phyloP scores from a whole-genome alignment of 2,329 filamentous ascomycete genomes.

The Blastomyces percursus region DNA sequence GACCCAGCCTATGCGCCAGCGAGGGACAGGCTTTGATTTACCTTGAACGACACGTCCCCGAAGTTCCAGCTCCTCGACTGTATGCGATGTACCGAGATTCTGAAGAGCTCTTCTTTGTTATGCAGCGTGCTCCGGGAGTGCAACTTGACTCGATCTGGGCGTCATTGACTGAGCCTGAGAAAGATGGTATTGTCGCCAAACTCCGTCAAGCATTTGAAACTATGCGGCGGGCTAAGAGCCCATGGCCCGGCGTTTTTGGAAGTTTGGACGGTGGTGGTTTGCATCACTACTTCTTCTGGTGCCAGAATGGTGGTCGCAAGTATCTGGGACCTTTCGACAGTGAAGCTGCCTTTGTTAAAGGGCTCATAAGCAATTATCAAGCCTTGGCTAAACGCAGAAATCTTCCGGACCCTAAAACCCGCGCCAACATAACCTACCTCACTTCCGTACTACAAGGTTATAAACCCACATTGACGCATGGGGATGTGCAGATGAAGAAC shows the following conservation, averaged over 20 bases:
- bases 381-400: constrained; percentile 14
- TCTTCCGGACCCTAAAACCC: constrained; percentile 18
- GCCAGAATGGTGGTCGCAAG: neutral
- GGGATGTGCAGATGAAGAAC: constrained; percentile 22
- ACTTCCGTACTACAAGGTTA: constrained; percentile 18
- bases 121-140: constrained; percentile 19
- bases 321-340: constrained; percentile 18
- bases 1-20: constrained; percentile 1
- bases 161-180: constrained; percentile 18
- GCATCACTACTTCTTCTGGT: too few species aligned
- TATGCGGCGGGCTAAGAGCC: constrained; percentile 18
- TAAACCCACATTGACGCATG: constrained; percentile 22
- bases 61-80: constrained; percentile 20
- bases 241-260: constrained; percentile 19
- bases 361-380: constrained; percentile 19
- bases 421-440: constrained; percentile 21
- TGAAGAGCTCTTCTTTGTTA: constrained; percentile 18
- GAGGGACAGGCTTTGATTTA: constrained; percentile 18
- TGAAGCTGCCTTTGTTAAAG: constrained; percentile 20
- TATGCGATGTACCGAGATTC: constrained; percentile 24
- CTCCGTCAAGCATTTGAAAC: constrained; percentile 16
- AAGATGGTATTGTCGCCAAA: constrained; percentile 20
- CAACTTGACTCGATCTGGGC: constrained; percentile 16
- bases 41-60: constrained; percentile 20
- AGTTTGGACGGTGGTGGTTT: constrained; percentile 18